A percentile compares a stretch with the other conserved stretches of the same genome.
Evolutionary conservation across 2,329 filamentous ascomycete species (phyloP).

Genomic region (Cladosporium sp.): DNA sequence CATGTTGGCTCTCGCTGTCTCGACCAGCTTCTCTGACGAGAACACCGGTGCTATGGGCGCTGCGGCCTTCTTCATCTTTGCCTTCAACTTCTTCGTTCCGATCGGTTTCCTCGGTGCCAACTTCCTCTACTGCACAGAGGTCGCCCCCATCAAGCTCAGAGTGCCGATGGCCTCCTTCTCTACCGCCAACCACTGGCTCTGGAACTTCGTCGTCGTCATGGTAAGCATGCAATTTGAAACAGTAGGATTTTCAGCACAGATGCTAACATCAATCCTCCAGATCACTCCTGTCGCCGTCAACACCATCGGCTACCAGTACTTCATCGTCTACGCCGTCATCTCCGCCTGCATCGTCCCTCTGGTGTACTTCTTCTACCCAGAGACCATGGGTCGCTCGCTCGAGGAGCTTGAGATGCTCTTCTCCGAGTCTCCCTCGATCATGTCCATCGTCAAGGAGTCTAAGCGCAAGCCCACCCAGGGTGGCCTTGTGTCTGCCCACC

Average conservation of each 20-base stretch:
- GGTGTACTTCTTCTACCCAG: conserved; percentile 47
- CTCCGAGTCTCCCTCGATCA: conserved; percentile 22
- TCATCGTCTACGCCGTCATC: conserved; percentile 20
- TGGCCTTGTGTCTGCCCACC: conserved; percentile 15
- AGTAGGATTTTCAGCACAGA: background rate
- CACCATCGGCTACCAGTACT: conserved; percentile 21
- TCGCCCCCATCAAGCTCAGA: conserved; percentile 37
- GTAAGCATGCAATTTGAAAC: background rate
- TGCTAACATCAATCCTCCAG: conserved; percentile 1
- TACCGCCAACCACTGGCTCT: conserved; percentile 34
- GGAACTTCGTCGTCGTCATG: conserved; percentile 29
- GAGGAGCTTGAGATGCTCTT: conserved; percentile 45
- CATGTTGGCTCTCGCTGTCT: conserved; percentile 56
- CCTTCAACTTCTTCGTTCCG: conserved; percentile 33
- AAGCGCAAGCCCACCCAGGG: conserved; percentile 18
- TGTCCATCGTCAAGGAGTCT: conserved; percentile 14
- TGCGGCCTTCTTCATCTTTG: conserved; percentile 35
- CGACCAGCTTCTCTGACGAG: conserved; percentile 45
- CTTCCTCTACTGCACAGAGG: conserved; percentile 31
- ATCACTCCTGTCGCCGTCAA: conserved; percentile 34
- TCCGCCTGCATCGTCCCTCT: conserved; percentile 14
- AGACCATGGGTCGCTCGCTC: conserved; percentile 42
- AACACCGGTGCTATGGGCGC: conserved; percentile 19
- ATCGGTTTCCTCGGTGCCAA: conserved; percentile 30
- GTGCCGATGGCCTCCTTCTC: conserved; percentile 24